These are phyloP conservation scores for Trametes sanguinea DNA, from an alignment of 768 basidiomycete genomes.

Conservation along the genomic window DNA sequence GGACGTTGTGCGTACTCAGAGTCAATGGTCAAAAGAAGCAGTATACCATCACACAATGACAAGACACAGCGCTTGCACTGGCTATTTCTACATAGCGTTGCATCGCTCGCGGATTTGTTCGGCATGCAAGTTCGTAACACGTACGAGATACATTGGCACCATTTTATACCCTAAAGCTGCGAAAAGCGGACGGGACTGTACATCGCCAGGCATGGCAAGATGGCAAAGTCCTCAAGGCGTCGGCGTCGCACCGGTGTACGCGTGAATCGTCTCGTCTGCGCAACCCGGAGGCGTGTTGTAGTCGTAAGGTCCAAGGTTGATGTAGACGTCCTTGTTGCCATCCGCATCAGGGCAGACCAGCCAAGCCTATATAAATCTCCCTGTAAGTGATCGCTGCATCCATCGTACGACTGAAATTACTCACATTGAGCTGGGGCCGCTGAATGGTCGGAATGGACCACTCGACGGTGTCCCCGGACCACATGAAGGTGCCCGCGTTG, in stretches of 20 bases:
- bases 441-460: constrained; percentile 54
- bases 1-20: too few species aligned
- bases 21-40: too few species aligned
- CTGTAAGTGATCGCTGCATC: constrained; percentile 8
- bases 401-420: constrained; percentile 19
- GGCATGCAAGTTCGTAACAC: too few species aligned
- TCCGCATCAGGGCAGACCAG: constrained; percentile 54
- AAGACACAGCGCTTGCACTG: too few species aligned
- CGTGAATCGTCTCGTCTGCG: constrained; percentile 61
- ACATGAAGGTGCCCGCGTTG: constrained; percentile 47
- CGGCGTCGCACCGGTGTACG: constrained; percentile 59
- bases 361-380: constrained; percentile 43
- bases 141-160: too few species aligned
- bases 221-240: constrained; percentile 22
- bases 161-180: too few species aligned
- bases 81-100: too few species aligned
- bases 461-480: constrained; percentile 59
- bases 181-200: too few species aligned
- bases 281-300: constrained; percentile 62
- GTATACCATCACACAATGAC: too few species aligned
- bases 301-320: constrained; percentile 56
- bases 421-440: constrained; percentile 54
- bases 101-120: too few species aligned
- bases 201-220: too few species aligned
- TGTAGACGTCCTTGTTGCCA: constrained; percentile 46